Evolutionary conservation across 768 basidiomycete genomes (phyloP).

Genomic region (Lentinus brumalis): DNA sequence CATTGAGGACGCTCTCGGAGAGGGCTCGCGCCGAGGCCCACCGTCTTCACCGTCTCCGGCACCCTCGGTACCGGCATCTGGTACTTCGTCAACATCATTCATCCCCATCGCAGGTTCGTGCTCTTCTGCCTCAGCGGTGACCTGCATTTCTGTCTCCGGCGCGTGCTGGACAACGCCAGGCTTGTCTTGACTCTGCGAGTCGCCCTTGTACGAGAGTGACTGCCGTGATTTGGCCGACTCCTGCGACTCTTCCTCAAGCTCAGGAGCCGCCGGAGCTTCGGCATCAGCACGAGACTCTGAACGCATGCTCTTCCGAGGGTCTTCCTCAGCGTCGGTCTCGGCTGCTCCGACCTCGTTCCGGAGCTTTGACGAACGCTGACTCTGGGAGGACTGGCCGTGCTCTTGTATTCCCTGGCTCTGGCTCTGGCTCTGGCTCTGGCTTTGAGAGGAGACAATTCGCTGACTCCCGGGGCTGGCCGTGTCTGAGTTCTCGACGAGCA

Average conservation of each 20-base stretch:
- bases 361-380: slow-evolving; percentile 59
- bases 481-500: slow-evolving; percentile 16
- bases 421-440: slow-evolving; percentile 16
- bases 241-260: slow-evolving; percentile 1
- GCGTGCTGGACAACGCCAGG: background rate
- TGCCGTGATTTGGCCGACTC: slow-evolving; percentile 11
- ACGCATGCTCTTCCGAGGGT: background rate
- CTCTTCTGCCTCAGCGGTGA: background rate
- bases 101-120: too few relatives aligned
- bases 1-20: background rate
- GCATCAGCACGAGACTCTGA: background rate
- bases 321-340: background rate
- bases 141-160: background rate
- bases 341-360: slow-evolving; percentile 30
- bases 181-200: slow-evolving; percentile 17
- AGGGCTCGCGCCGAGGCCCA: background rate
- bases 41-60: too few relatives aligned
- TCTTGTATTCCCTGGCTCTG: background rate
- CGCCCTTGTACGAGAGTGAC: slow-evolving; percentile 21
- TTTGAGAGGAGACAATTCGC: background rate
- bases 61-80: too few relatives aligned
- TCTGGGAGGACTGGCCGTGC: background rate
- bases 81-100: too few relatives aligned
- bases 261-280: background rate
- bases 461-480: slow-evolving; percentile 15